Percentiles rank a stretch among this genome's conserved stretches.
phyloP scores from a whole-genome alignment of 371 early-diverging fungal genomes.

The Lichtheimia hyalospora region DNA sequence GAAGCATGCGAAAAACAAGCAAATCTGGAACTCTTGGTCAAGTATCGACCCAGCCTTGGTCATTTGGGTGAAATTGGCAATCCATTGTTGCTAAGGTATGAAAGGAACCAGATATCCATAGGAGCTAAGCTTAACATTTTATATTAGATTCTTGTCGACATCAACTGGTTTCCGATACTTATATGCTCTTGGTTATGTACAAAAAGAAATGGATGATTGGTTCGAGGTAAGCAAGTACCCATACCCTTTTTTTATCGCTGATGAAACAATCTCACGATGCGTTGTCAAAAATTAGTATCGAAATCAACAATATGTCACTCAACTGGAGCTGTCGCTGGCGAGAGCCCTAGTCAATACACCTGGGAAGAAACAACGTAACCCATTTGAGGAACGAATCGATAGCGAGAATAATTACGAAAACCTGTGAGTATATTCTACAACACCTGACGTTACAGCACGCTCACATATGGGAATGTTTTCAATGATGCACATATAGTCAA shows the following conservation, averaged over 20 bases:
- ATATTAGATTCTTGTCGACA: constrained; percentile 61
- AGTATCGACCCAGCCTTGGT: constrained; percentile 70
- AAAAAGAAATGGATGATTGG: constrained; percentile 83
- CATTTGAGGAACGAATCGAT: constrained; percentile 52
- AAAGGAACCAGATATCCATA: background rate
- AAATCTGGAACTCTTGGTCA: constrained; percentile 69
- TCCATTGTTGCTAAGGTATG: constrained; percentile 63
- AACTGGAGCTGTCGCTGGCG: constrained; percentile 74
- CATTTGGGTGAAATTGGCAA: constrained; percentile 75
- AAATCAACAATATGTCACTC: constrained; percentile 78
- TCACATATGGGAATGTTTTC: background rate
- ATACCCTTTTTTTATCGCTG: background rate
- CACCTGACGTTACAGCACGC: no score
- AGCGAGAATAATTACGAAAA: constrained; percentile 48
- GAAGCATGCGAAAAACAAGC: constrained; percentile 69
- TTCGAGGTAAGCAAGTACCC: constrained; percentile 57
- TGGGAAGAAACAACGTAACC: constrained; percentile 38
- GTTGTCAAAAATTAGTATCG: constrained; percentile 51
- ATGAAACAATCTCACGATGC: background rate
- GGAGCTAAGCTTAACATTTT: background rate
- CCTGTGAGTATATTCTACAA: constrained; percentile 21
- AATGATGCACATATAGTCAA: constrained; percentile 27
- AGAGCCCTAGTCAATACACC: constrained; percentile 58
- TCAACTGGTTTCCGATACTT: constrained; percentile 75
- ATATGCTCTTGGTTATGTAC: constrained; percentile 70